Evolutionary conservation across 495 filamentous ascomycete species (phyloP).

Genomic region (Penicillium mononematosum): DNA sequence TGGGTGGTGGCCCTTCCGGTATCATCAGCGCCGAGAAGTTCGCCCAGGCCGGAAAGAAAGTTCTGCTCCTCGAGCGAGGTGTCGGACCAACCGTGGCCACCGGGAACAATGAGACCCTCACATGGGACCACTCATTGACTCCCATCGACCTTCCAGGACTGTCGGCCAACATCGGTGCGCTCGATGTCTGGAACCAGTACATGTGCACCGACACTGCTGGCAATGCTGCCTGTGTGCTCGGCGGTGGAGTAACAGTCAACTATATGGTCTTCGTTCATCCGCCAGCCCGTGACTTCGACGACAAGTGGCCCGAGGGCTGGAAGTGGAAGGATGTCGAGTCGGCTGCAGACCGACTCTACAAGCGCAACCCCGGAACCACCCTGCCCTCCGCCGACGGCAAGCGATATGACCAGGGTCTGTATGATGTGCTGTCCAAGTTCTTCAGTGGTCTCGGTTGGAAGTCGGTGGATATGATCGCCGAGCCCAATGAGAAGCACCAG

Average conservation of each 20-base stretch:
- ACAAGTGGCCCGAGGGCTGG: constrained; percentile 73
- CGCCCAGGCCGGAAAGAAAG: constrained; percentile 53
- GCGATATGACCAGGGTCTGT: constrained; percentile 66
- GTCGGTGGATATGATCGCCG: constrained; percentile 57
- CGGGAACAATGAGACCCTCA: constrained; percentile 31
- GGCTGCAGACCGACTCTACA: constrained; percentile 60
- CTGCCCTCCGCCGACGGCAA: constrained; percentile 66
- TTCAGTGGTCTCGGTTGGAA: constrained; percentile 60
- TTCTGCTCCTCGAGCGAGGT: constrained; percentile 42
- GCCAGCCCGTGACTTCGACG: constrained; percentile 63
- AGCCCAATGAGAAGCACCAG: constrained; percentile 64
- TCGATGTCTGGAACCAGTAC: constrained; percentile 28
- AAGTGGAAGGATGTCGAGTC: constrained; percentile 59
- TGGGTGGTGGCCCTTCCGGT: constrained; percentile 38
- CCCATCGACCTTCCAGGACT: constrained; percentile 80
- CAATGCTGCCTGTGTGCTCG: constrained; percentile 76
- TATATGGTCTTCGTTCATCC: constrained; percentile 61
- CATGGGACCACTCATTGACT: constrained; percentile 50
- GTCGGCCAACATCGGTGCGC: constrained; percentile 29
- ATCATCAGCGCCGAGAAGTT: constrained; percentile 61
- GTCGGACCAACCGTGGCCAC: constrained; percentile 31
- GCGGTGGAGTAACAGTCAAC: constrained; percentile 75
- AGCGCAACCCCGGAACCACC: constrained; percentile 68
- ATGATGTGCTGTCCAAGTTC: constrained; percentile 56
- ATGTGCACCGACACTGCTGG: constrained; percentile 66